Evolutionary conservation across 2,329 filamentous ascomycete species (phyloP).

Genomic region (Phyllosticta paracitricarpa): DNA sequence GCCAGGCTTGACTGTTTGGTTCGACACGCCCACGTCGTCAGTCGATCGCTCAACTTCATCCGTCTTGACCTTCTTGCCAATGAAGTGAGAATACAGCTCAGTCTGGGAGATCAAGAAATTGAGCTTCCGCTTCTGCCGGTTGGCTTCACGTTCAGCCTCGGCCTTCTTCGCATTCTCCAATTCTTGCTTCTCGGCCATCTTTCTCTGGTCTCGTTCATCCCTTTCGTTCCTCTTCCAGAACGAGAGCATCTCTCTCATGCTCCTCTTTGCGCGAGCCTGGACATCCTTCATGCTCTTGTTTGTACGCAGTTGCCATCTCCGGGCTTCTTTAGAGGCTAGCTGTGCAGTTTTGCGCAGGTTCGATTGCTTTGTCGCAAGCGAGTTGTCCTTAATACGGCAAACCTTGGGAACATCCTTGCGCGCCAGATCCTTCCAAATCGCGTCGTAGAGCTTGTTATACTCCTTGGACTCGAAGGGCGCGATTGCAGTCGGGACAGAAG

Average conservation of each 20-base stretch:
- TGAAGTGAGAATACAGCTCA: conserved; percentile 97
- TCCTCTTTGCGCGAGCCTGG: conserved; percentile 90
- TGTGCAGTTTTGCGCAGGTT: conserved; percentile 97
- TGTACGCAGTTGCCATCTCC: conserved; percentile 91
- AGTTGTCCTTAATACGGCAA: conserved; percentile 76
- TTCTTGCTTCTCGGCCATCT: conserved; percentile 90
- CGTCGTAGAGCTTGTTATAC: conserved; percentile 94
- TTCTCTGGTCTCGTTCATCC: conserved; percentile 88
- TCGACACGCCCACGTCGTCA: conserved; percentile 56
- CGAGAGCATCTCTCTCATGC: conserved; percentile 98
- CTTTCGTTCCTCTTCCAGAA: conserved; percentile 99
- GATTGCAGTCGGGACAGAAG: conserved; percentile 21
- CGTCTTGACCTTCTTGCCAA: conserved; percentile 98
- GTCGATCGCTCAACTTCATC: conserved; percentile 87
- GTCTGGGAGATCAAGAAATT: conserved; percentile 99
- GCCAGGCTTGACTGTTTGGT: conserved; percentile 34
- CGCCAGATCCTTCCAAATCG: conserved; percentile 92
- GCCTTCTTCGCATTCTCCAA: conserved; percentile 93
- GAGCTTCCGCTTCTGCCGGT: conserved; percentile 94
- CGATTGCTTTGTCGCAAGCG: conserved; percentile 77
- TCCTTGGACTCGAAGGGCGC: conserved; percentile 72
- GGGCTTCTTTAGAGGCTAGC: conserved; percentile 90
- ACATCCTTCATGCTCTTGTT: conserved; percentile 99
- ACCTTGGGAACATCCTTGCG: conserved; percentile 91
- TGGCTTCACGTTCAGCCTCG: conserved; percentile 94